Evolutionary conservation across 306 rosid genomes (phyloP).

Genomic region (Vicia faba): DNA sequence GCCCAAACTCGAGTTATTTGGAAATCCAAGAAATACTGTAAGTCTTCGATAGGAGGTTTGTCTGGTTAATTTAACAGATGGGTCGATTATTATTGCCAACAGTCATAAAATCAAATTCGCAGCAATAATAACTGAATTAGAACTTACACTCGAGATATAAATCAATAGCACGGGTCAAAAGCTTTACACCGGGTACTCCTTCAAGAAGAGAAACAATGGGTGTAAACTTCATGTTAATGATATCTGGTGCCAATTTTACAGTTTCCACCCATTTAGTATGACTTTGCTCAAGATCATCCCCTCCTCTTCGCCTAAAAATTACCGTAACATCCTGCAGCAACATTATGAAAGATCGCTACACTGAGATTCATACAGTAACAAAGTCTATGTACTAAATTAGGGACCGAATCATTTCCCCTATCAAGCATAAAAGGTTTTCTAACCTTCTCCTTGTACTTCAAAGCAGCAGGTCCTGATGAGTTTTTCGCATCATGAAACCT

Average conservation of each 20-base stretch:
- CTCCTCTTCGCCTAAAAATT: slow-evolving; percentile 97
- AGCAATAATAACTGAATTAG: slow-evolving; percentile 27
- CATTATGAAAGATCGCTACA: slow-evolving; percentile 29
- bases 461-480: slow-evolving; percentile 59
- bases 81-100: not conserved
- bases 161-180: slow-evolving; percentile 86
- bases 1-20: slow-evolving; percentile 93
- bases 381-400: slow-evolving; percentile 31
- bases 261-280: slow-evolving; percentile 90
- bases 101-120: slow-evolving; percentile 25
- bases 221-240: slow-evolving; percentile 91
- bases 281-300: slow-evolving; percentile 98
- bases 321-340: slow-evolving; percentile 91
- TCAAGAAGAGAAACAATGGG: slow-evolving; percentile 92
- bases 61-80: slow-evolving; percentile 50
- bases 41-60: slow-evolving; percentile 95
- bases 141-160: slow-evolving; percentile 88
- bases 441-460: slow-evolving; percentile 97
- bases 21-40: slow-evolving; percentile 95
- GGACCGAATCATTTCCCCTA: not conserved
- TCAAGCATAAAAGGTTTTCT: slow-evolving; percentile 5
- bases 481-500: slow-evolving; percentile 67
- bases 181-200: slow-evolving; percentile 79
- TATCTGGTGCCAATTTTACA: slow-evolving; percentile 81
- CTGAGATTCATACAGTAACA: slow-evolving; percentile 4